Conservation (phyloP, 805 yeast species). For the Komagataella kurtzmanii region DNA sequence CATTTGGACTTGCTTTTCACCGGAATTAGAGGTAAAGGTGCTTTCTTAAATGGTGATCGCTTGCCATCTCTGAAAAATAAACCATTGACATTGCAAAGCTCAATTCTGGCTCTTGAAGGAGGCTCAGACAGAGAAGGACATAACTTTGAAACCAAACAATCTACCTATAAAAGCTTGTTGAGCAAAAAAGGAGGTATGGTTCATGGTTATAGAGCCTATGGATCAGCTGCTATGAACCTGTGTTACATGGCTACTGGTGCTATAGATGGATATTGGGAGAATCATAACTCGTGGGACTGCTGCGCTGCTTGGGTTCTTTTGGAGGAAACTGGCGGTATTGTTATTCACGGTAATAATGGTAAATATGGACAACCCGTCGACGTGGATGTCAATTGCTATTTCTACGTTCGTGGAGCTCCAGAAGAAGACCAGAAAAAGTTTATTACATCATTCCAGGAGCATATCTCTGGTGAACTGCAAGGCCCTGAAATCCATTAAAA, state of each 20-base stretch:
- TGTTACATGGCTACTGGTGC: slow-evolving; percentile 46
- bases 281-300: slow-evolving; percentile 60
- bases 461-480: slow-evolving; percentile 3
- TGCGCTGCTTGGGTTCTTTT: slow-evolving; percentile 57
- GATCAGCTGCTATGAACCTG: slow-evolving; percentile 53
- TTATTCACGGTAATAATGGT: slow-evolving; percentile 41
- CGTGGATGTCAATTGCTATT: slow-evolving; percentile 11
- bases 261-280: slow-evolving; percentile 44
- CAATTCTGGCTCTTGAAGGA: slow-evolving; percentile 46
- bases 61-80: slow-evolving; percentile 18
- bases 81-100: slow-evolving; percentile 31
- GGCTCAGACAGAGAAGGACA: slow-evolving; percentile 44
- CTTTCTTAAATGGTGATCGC: slow-evolving; percentile 30
- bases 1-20: slow-evolving; percentile 36
- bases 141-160: slow-evolving; percentile 34
- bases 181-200: slow-evolving; percentile 39
- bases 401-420: slow-evolving; percentile 8
- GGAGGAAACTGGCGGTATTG: slow-evolving; percentile 42
- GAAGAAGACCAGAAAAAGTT: slow-evolving; percentile 6
- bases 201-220: slow-evolving; percentile 49
- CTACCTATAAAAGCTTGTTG: slow-evolving; percentile 30
- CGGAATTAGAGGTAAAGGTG: slow-evolving; percentile 43
- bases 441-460: slow-evolving; percentile 6
- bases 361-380: slow-evolving; percentile 31
- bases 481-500: not conserved